Base-by-base conservation (phyloP, 768 basidiomycete species). In the Psilocybe cyanescens region DNA sequence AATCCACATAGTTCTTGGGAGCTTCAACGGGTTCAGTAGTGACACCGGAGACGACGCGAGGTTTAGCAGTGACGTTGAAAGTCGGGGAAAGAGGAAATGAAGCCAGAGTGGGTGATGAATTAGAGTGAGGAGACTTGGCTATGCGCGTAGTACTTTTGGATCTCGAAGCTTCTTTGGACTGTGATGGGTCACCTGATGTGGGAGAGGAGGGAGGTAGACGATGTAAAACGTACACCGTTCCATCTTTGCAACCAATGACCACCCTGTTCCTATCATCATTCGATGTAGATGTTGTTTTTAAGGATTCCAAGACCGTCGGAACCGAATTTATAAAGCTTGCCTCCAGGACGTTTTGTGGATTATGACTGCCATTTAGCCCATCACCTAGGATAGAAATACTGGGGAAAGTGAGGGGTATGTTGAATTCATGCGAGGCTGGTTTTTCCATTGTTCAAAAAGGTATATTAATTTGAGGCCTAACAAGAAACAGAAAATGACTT, bases 1-100 rank as follows among this genome's bases (percentile, higher is more conserved):
- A 92, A 69, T 94, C 93, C 1, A 93, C 88, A 67, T 84, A 88
- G 65, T 86, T 91, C 74, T 84, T 91, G 0, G 90, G 86, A 0
- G 92, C 92, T 70, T 93, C 89, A 0, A 84, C 90, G 61, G 83
- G 83, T 61, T 91, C 89, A 8, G 78, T 77, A 7, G 86, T 90
- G 4, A 94, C 75, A 9, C 86, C 88, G n/a, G 91, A 89, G 1
- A 91, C 89, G 4, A 89, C 82, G 4, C 84, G 81, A 16, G 89
- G 82, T 54, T 86, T 83, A 29, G 81, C 74, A n/a, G 82, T 74
- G 9, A 87, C 73, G 39, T 77, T 77, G 69, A 89, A 87, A 3
- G 85, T 83, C 8, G 81, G 68, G 50, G 73, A 70, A 29, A 70
- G 62, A 33, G 64, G 53, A 4, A 54, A 49, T 12, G 54, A 54